A percentile compares a stretch with the other conserved stretches of the same genome.
Evolutionary conservation across 441 rosid genomes (phyloP).

Genomic region (Arabidopsis hybrid): DNA sequence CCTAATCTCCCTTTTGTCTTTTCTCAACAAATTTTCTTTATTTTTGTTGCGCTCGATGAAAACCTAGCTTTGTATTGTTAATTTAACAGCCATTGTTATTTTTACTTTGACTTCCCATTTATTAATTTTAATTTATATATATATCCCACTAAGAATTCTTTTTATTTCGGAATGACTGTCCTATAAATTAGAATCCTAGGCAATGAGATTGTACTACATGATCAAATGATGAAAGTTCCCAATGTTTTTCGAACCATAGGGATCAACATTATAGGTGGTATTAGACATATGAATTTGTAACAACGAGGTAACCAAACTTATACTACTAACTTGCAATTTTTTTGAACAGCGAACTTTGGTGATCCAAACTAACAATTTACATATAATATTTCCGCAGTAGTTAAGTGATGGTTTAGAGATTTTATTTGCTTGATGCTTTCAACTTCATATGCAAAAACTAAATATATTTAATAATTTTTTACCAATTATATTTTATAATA

Average conservation of each 20-base stretch:
- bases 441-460: no score
- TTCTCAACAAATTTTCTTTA: neutral
- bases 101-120: neutral
- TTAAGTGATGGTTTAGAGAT: no score
- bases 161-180: no score
- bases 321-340: neutral
- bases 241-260: constrained; percentile 21
- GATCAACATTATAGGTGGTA: constrained; percentile 3
- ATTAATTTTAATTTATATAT: neutral
- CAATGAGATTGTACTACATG: constrained; percentile 13
- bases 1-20: constrained; percentile 26
- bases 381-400: no score
- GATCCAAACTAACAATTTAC: neutral
- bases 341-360: neutral
- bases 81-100: neutral
- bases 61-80: neutral
- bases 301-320: neutral
- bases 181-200: constrained; percentile 8
- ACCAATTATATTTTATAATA: no score
- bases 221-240: constrained; percentile 26
- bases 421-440: no score
- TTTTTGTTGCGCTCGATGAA: no score
- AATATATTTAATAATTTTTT: no score
- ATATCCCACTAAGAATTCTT: neutral
- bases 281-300: neutral